These are phyloP conservation scores for Lyophyllum shimeji DNA, from an alignment of 768 basidiomycete genomes.

Conservation along the genomic window DNA sequence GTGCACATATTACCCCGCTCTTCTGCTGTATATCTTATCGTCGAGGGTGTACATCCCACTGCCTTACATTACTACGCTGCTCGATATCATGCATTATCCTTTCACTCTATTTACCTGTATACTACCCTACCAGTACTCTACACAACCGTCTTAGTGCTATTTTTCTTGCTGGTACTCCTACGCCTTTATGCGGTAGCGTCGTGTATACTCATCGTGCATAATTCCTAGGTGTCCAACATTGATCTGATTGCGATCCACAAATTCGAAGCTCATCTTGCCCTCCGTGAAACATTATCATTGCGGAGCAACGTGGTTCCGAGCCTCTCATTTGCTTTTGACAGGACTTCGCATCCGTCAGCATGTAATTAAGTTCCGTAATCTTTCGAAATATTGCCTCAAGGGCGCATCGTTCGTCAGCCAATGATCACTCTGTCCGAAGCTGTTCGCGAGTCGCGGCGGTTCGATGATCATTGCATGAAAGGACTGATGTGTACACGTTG, in stretches of 20 bases:
- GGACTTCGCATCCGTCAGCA: constrained; percentile 3
- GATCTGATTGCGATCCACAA: neutral
- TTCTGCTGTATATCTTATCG: constrained; percentile 13
- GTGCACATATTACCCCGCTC: constrained; percentile 16
- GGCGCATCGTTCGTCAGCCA: constrained; percentile 1
- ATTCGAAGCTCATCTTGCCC: neutral
- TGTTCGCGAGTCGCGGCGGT: constrained; percentile 8
- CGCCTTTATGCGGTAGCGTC: constrained; percentile 6
- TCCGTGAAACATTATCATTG: constrained; percentile 14
- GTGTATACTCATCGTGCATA: constrained; percentile 7
- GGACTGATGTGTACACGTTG: constrained; percentile 17
- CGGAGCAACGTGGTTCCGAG: constrained; percentile 9
- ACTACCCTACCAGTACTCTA: constrained; percentile 3
- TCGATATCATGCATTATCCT: constrained; percentile 8
- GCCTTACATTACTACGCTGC: constrained; percentile 3
- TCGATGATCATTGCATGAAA: constrained; percentile 14
- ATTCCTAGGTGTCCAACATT: neutral
- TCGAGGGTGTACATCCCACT: neutral
- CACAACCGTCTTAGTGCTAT: constrained; percentile 2
- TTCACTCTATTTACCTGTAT: constrained; percentile 8
- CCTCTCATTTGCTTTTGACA: constrained; percentile 12
- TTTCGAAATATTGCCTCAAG: constrained; percentile 16
- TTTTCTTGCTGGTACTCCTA: neutral
- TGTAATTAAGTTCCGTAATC: constrained; percentile 2
- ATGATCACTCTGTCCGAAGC: constrained; percentile 7